Evolutionary conservation across 2,329 filamentous ascomycete genomes (phyloP), one percentile per base, ranked within the genome.

Genomic region (Aspergillus bombycis): DNA sequence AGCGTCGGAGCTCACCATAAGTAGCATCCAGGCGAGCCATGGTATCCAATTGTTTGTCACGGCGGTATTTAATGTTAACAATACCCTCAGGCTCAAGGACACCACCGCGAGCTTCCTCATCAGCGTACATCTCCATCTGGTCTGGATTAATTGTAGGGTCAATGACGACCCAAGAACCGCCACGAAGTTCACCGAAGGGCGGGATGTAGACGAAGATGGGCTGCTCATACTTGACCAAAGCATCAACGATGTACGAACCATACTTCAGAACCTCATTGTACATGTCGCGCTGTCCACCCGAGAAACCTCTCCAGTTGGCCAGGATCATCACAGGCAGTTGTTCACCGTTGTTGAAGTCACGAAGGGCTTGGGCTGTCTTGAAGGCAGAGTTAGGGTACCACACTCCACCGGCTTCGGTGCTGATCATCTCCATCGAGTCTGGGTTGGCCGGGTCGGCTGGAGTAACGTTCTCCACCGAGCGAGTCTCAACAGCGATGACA

Each of bases 191-290:
- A 72, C 95, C 94, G 75, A 91, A 92, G 10, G 95, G 95, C 75
- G 95, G 95, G 75, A 99, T 99, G 85, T 99, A 99, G 68, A 99
- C 93, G 77, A 99, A 99, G 81, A 99, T 90, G 61, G 95, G 95
- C 85, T 99, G 95, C 85, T 99, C 92, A 77, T 93, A 99, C 83
- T 97, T 96, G 85, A 97, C 93, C 55, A 99, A 90, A 61, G 94
- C 94, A 75, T 99, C 95, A 71, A 99, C 95, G 76, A 99, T 99
- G 86, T 95, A 98, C 21, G 94, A 97, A 77, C 95, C 95, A 76
- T 99, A 99, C 86, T 99, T 99, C 81, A 99, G 89, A 19, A 99
- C 95, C 83, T 99, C 95, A 83, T 98, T 97, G 89, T 96, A 99
- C 95, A 99, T 99, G 82, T 99, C 95, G 72, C 94, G 93, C 83